These are phyloP conservation scores for Starmerella sirachaensis DNA, from an alignment of 805 yeast genomes.

Conservation along the genomic window DNA sequence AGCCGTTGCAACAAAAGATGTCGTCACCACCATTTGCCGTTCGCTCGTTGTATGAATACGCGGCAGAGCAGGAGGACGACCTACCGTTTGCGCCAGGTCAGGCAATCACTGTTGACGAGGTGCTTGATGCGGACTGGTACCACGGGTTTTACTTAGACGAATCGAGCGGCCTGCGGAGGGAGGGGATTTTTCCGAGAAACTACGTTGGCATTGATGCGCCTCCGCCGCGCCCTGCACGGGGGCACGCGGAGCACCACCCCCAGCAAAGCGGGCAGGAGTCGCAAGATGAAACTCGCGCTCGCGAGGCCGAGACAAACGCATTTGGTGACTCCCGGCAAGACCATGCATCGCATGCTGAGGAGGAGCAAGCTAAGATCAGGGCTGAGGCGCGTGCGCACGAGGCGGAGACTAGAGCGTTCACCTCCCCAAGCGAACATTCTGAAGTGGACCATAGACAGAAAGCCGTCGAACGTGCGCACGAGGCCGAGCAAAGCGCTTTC, in stretches of 20 bases:
- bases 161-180: constrained; percentile 31
- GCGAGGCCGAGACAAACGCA: too few species aligned
- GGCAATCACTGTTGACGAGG: constrained; percentile 56
- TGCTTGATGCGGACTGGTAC: constrained; percentile 91
- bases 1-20: constrained; percentile 7
- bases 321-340: too few species aligned
- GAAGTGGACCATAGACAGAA: too few species aligned
- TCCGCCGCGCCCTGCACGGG: constrained; percentile 14
- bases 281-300: too few species aligned
- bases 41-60: constrained; percentile 54
- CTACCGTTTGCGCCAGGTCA: constrained; percentile 58
- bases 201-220: constrained; percentile 47
- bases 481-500: too few species aligned
- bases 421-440: too few species aligned
- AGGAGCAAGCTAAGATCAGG: too few species aligned
- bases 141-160: constrained; percentile 48
- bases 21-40: constrained; percentile 47
- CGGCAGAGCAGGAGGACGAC: constrained; percentile 71
- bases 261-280: too few species aligned
- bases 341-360: too few species aligned
- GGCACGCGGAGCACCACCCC: constrained; percentile 7
- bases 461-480: too few species aligned
- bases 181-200: constrained; percentile 80
- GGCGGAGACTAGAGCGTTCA: too few species aligned
- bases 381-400: too few species aligned